Percentiles rank a stretch among this genome's conserved stretches.
Evolutionary conservation across 2,329 filamentous ascomycete species (phyloP).

Genomic region (Trichoderma polysporum): DNA sequence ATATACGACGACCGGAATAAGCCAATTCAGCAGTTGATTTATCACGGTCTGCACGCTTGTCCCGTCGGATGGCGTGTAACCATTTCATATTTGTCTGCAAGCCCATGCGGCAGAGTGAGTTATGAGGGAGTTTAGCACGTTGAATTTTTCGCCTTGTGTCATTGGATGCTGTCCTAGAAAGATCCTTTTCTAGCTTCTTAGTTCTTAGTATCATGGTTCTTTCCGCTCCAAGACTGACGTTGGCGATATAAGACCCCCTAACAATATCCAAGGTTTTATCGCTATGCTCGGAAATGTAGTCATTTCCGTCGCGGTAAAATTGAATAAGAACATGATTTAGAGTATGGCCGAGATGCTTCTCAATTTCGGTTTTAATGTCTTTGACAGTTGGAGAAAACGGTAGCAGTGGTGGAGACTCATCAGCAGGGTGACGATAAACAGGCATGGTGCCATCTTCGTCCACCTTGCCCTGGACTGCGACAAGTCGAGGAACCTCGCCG

Average conservation of each 20-base stretch:
- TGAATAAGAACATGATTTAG: slow-evolving; percentile 94
- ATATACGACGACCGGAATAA: slow-evolving; percentile 76
- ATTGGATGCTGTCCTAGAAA: slow-evolving; percentile 26
- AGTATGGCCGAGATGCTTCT: slow-evolving; percentile 71
- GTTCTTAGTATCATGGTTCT: slow-evolving; percentile 86
- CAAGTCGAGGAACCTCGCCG: slow-evolving; percentile 85
- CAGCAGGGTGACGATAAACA: slow-evolving; percentile 91
- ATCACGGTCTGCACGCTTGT: slow-evolving; percentile 70
- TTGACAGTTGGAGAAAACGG: slow-evolving; percentile 74
- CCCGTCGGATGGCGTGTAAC: slow-evolving; percentile 88
- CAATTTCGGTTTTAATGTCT: slow-evolving; percentile 65
- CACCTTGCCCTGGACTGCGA: slow-evolving; percentile 81
- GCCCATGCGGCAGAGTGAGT: slow-evolving; percentile 83
- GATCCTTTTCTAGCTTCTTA: slow-evolving; percentile 60
- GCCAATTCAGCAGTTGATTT: slow-evolving; percentile 70
- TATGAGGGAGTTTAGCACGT: slow-evolving; percentile 76
- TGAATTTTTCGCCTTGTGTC: slow-evolving; percentile 55
- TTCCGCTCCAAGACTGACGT: slow-evolving; percentile 89
- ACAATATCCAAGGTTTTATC: slow-evolving; percentile 95
- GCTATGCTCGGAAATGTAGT: slow-evolving; percentile 94
- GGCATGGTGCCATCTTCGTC: slow-evolving; percentile 71
- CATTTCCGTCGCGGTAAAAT: slow-evolving; percentile 81
- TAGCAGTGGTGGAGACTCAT: slow-evolving; percentile 76
- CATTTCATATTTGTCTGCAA: slow-evolving; percentile 78
- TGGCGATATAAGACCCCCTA: slow-evolving; percentile 78